Percentiles rank a stretch among this genome's conserved stretches.
Evolutionary conservation across 805 yeast genomes (phyloP).

Genomic region (Schwanniomyces yamadae): DNA sequence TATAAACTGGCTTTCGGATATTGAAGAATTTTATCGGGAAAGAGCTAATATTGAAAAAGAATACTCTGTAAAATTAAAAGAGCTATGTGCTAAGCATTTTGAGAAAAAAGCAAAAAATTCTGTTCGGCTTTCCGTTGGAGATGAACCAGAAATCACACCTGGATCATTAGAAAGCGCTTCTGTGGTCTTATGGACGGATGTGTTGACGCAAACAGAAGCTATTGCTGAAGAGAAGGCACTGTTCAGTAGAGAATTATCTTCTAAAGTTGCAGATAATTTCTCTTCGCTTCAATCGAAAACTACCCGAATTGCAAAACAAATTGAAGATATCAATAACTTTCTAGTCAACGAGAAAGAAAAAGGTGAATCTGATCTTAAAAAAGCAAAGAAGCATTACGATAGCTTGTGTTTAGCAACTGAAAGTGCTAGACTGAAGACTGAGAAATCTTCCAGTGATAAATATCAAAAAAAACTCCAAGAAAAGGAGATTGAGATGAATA

Average conservation of each 20-base stretch:
- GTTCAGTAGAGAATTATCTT: slow-evolving; percentile 58
- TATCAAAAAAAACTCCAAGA: slow-evolving; percentile 55
- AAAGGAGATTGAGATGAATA: slow-evolving; percentile 78
- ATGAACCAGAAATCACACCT: slow-evolving; percentile 85
- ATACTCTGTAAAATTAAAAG: slow-evolving; percentile 65
- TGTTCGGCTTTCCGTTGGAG: slow-evolving; percentile 81
- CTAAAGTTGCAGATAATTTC: slow-evolving; percentile 62
- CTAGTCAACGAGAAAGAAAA: slow-evolving; percentile 47
- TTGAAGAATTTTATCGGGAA: slow-evolving; percentile 81
- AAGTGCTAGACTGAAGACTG: slow-evolving; percentile 68
- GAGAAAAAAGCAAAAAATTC: slow-evolving; percentile 71
- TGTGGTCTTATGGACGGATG: slow-evolving; percentile 86
- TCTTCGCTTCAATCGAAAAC: slow-evolving; percentile 51
- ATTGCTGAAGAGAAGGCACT: slow-evolving; percentile 65
- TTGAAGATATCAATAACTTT: slow-evolving; percentile 60
- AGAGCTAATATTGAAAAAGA: slow-evolving; percentile 81
- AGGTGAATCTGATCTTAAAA: slow-evolving; percentile 55
- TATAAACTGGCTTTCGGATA: slow-evolving; percentile 69
- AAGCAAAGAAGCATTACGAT: slow-evolving; percentile 77
- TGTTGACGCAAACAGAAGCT: slow-evolving; percentile 78
- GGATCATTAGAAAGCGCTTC: slow-evolving; percentile 91
- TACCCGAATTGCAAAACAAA: slow-evolving; percentile 52
- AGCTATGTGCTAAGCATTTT: slow-evolving; percentile 65
- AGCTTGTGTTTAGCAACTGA: slow-evolving; percentile 79
- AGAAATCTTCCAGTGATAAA: slow-evolving; percentile 52